Percentiles rank a stretch among this genome's conserved stretches.
Evolutionary conservation across 129 eudicot species (phyloP).

Genomic region (Artemisia annua): DNA sequence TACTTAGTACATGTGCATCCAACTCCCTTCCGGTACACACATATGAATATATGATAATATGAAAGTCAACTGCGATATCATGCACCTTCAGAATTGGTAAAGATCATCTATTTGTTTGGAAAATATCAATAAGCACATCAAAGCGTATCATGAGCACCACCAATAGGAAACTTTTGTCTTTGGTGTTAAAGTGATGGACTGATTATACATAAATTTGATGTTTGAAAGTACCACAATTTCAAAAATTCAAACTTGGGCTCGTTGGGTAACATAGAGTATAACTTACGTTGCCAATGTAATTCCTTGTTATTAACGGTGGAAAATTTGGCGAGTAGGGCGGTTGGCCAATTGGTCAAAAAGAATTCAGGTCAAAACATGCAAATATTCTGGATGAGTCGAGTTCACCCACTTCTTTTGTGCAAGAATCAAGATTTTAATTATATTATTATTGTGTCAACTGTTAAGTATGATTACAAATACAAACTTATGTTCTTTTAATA

Average conservation of each 20-base stretch:
- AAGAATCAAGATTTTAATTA: too few relatives aligned
- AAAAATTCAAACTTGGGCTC: constrained; percentile 7
- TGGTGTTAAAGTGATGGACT: not conserved
- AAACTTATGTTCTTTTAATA: too few relatives aligned
- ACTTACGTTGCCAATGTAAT: constrained; percentile 8
- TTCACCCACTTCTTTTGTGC: too few relatives aligned
- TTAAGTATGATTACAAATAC: too few relatives aligned
- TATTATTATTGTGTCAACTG: too few relatives aligned
- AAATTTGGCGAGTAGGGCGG: too few relatives aligned
- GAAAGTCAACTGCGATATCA: not conserved
- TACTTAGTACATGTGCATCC: not conserved
- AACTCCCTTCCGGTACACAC: not conserved
- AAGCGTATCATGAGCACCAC: not conserved
- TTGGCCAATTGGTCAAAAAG: too few relatives aligned
- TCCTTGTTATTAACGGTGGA: not conserved
- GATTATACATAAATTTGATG: not conserved
- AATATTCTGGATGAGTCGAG: too few relatives aligned
- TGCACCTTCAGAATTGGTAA: constrained; percentile 11
- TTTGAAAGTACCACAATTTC: not conserved
- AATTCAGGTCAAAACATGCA: too few relatives aligned
- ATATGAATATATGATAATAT: constrained; percentile 6
- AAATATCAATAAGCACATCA: constrained; percentile 9
- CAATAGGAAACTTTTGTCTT: not conserved
- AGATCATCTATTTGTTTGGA: not conserved
- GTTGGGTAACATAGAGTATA: constrained; percentile 8